Evolutionary conservation across 352 stramenopile genomes (phyloP).

Genomic region (Phytophthora foliorum): DNA sequence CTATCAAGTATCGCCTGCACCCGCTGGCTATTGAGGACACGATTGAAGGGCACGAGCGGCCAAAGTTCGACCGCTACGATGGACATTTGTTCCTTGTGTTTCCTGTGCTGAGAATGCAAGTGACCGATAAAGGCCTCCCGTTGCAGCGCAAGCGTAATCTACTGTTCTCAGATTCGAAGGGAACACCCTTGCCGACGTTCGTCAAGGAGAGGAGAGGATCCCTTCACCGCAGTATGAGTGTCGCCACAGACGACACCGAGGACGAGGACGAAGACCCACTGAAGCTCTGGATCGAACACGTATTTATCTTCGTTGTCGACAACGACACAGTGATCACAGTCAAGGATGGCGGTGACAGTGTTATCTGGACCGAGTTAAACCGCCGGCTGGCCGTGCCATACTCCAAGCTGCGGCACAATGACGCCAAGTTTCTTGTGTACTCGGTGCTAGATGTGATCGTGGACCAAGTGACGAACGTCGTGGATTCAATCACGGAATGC

Average conservation of each 20-base stretch:
- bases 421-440: conserved; percentile 90
- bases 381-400: conserved; percentile 81
- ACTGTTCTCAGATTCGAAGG: conserved; percentile 17
- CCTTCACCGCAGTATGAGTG: conserved; percentile 32
- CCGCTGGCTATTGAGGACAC: conserved; percentile 89
- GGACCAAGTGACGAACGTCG: conserved; percentile 81
- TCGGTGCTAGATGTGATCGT: conserved; percentile 90
- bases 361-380: conserved; percentile 83
- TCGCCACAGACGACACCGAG: conserved; percentile 30
- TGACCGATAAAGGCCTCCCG: conserved; percentile 48
- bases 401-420: conserved; percentile 92
- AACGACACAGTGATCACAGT: conserved; percentile 90
- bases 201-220: conserved; percentile 55
- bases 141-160: conserved; percentile 49
- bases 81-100: conserved; percentile 89
- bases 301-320: conserved; percentile 85
- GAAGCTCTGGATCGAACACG: conserved; percentile 84
- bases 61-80: conserved; percentile 90
- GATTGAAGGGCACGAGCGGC: conserved; percentile 87
- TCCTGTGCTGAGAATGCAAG: conserved; percentile 79
- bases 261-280: conserved; percentile 69
- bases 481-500: conserved; percentile 81
- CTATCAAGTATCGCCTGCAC: conserved; percentile 91
- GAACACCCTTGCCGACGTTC: conserved; percentile 45
- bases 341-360: conserved; percentile 70